A percentile compares a stretch with the other conserved stretches of the same genome.
These are phyloP conservation scores for Cicer arietinum DNA, from an alignment of 306 rosid genomes.

Conservation along the genomic window DNA sequence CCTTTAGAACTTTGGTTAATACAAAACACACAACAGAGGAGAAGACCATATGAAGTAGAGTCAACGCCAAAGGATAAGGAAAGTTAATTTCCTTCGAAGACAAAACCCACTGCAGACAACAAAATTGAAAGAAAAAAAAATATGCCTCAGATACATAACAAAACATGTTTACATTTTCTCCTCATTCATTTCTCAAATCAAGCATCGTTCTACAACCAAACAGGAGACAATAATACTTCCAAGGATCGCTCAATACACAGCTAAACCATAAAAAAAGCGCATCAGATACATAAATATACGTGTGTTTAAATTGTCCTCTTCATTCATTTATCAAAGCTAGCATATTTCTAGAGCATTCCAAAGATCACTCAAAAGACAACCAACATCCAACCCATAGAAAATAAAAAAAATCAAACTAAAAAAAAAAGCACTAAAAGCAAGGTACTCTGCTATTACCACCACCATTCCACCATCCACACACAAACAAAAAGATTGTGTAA, in stretches of 20 bases:
- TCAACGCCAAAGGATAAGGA: conserved; percentile 95
- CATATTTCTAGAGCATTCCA: conserved; percentile 20
- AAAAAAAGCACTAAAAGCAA: conserved; percentile 40
- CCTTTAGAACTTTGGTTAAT: conserved; percentile 91
- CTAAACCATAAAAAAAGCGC: conserved; percentile 10
- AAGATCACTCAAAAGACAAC: conserved; percentile 31
- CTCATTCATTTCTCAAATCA: conserved; percentile 25
- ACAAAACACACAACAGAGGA: conserved; percentile 87
- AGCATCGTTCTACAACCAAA: conserved; percentile 5
- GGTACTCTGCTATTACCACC: conserved; percentile 11
- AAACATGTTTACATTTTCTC: conserved; percentile 11
- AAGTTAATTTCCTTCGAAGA: conserved; percentile 97
- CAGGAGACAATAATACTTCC: conserved; percentile 17
- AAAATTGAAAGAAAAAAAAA: conserved; percentile 30
- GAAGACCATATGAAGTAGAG: conserved; percentile 97
- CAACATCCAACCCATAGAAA: neutral
- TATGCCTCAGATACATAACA: conserved; percentile 43
- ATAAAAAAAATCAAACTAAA: conserved; percentile 19
- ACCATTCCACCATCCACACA: neutral
- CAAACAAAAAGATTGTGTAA: neutral
- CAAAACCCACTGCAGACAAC: conserved; percentile 87
- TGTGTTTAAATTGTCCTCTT: neutral
- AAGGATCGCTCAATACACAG: conserved; percentile 30
- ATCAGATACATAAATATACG: conserved; percentile 45
- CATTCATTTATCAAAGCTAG: neutral